Evolutionary conservation across 2,329 filamentous ascomycete genomes (phyloP).

Genomic region (Bipolaris sorokiniana): DNA sequence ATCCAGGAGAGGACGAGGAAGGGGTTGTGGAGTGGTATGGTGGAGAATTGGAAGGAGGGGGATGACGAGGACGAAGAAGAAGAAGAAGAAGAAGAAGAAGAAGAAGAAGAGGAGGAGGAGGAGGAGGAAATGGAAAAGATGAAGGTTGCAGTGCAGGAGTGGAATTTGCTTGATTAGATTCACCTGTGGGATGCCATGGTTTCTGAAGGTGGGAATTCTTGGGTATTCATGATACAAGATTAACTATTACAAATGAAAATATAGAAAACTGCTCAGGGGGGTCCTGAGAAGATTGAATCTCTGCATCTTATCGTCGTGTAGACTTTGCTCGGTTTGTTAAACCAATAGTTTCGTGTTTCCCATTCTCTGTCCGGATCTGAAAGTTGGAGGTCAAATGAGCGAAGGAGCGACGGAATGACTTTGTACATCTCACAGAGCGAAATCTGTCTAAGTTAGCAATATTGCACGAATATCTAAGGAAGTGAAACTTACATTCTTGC

Average conservation of each 20-base stretch:
- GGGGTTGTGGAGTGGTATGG: no score
- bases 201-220: no score
- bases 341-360: slow-evolving; percentile 18
- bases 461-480: not conserved
- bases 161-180: no score
- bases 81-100: no score
- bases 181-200: no score
- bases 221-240: no score
- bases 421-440: slow-evolving; percentile 18
- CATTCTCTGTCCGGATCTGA: slow-evolving; percentile 4
- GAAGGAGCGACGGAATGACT: slow-evolving; percentile 12
- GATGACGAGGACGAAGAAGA: no score
- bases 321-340: slow-evolving; percentile 14
- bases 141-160: no score
- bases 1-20: no score
- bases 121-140: no score
- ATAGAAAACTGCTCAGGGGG: not conserved
- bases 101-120: no score
- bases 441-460: not conserved
- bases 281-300: not conserved
- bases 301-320: not conserved
- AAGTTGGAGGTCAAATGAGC: slow-evolving; percentile 10
- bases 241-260: not conserved
- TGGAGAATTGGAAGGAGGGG: no score
- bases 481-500: slow-evolving; percentile 3